Base-by-base conservation (phyloP, 495 filamentous ascomycete species). In the Daldinia caldariorum region DNA sequence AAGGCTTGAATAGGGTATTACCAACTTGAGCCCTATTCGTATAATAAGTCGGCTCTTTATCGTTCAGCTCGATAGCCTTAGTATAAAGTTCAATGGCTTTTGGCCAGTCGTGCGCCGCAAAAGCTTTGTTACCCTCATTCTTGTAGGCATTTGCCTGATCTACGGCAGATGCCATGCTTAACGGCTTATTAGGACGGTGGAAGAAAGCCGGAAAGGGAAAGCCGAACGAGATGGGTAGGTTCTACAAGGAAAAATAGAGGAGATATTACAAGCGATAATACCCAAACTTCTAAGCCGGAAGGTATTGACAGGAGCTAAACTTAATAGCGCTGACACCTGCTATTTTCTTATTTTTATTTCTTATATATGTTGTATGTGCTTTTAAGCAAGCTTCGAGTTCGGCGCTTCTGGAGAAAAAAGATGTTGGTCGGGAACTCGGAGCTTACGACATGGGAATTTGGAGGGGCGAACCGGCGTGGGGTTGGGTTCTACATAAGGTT, bases 41-140 rank as follows among this genome's bases (percentile, higher is more conserved):
- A 83, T 90, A 98, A 81, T 92, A 97, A 6, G 93, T 90, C 1
- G 93, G 91, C 64, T 97, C 91, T 70, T 90, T 85, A 77, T 90
- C 89, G 78, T 97, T 91, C 71, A 90, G 80, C 63, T 92, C 91
- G 72, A 99, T 98, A 37, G 95, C 95, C 79, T 94, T 87, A 57
- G 88, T 90, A 80, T 99, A 99, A 69, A 89, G 90, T 22, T 94
- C 90, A 37, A 97, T 85, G 2, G 95, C 95, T 22, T 83, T 84
- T 31, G 86, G 83, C 94, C 95, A 99, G 79, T 98, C 90, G 74
- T 97, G 93, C 18, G 86, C 80, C 22, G 89, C 89, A 79, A 98
- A 97, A 43, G 93, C 94, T 74, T 93, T 90, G 82, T 99, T 99
- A 63, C 95, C 95, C 78, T 97, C 88, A 79, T 93, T 88, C 85